Conservation (phyloP, 768 basidiomycete genomes). For the Udeniomyces megalosporus region DNA sequence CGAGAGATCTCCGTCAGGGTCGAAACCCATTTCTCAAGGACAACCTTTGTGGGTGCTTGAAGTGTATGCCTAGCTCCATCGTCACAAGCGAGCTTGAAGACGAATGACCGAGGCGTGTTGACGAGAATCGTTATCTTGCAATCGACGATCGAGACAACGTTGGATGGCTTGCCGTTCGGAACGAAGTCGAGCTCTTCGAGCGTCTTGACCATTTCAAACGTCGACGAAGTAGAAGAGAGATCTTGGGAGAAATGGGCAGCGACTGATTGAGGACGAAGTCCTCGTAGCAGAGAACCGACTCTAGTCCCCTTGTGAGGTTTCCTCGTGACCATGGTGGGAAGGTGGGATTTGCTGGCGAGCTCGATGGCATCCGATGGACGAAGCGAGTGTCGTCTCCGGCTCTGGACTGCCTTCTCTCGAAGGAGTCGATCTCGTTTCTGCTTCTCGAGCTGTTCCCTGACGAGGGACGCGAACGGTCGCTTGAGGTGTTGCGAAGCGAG, state of each 20-base stretch:
- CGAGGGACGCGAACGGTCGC: slow-evolving; percentile 42
- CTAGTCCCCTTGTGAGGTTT: background rate
- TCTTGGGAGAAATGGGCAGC: background rate
- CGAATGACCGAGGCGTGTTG: slow-evolving; percentile 67
- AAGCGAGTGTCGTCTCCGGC: slow-evolving; percentile 29
- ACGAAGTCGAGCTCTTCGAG: slow-evolving; percentile 54
- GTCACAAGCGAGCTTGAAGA: slow-evolving; percentile 68
- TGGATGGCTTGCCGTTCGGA: slow-evolving; percentile 53
- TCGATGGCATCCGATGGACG: background rate
- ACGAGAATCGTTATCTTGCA: slow-evolving; percentile 53
- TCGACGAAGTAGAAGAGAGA: background rate
- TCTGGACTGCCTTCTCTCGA: slow-evolving; percentile 48
- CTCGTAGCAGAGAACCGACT: background rate
- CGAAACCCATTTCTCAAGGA: slow-evolving; percentile 63
- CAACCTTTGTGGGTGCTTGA: slow-evolving; percentile 52
- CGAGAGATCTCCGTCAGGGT: slow-evolving; percentile 55
- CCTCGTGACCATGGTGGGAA: background rate
- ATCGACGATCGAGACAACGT: slow-evolving; percentile 58
- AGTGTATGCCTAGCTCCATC: slow-evolving; percentile 70
- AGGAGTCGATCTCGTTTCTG: slow-evolving; percentile 56
- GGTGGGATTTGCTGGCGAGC: background rate
- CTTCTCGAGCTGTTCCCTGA: slow-evolving; percentile 60
- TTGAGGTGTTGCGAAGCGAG: background rate
- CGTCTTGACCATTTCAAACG: background rate
- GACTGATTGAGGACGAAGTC: background rate